These are phyloP conservation scores for Talaromyces verruculosus DNA, from an alignment of 2,329 filamentous ascomycete species.

Conservation along the genomic window DNA sequence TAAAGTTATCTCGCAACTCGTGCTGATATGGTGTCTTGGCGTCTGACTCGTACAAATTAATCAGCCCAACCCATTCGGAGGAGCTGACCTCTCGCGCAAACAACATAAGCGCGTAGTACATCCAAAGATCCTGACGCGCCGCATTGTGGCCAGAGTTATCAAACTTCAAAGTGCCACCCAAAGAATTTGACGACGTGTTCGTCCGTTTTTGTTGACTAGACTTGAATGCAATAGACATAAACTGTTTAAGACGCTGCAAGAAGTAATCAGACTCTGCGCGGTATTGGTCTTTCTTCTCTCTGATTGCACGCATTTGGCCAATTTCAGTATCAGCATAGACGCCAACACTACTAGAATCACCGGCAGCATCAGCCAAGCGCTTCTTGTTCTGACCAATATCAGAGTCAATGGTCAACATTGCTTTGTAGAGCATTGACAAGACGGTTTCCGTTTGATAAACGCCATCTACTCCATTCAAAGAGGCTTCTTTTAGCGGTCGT, in stretches of 20 bases:
- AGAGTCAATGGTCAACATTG: slow-evolving; percentile 90
- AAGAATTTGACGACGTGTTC: slow-evolving; percentile 54
- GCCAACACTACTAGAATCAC: slow-evolving; percentile 42
- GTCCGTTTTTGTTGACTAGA: slow-evolving; percentile 70
- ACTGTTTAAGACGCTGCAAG: slow-evolving; percentile 74
- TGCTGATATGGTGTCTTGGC: slow-evolving; percentile 74
- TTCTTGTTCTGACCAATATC: slow-evolving; percentile 61
- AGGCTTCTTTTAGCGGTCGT: slow-evolving; percentile 68
- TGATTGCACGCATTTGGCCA: slow-evolving; percentile 85
- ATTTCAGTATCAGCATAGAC: slow-evolving; percentile 72
- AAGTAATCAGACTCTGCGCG: slow-evolving; percentile 72
- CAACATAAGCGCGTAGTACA: slow-evolving; percentile 81
- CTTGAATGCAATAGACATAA: slow-evolving; percentile 79
- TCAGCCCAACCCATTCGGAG: slow-evolving; percentile 74
- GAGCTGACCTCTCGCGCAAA: slow-evolving; percentile 84
- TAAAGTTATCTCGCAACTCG: slow-evolving; percentile 75
- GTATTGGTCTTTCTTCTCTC: slow-evolving; percentile 92
- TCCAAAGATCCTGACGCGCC: slow-evolving; percentile 75
- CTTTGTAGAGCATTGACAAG: slow-evolving; percentile 81
- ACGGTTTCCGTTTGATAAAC: slow-evolving; percentile 75
- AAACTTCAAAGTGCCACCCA: slow-evolving; percentile 57
- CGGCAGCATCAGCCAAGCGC: slow-evolving; percentile 48
- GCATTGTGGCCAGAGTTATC: slow-evolving; percentile 69
- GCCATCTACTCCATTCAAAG: slow-evolving; percentile 68
- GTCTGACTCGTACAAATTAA: slow-evolving; percentile 77